phyloP scores from a whole-genome alignment of 192 early-diverging fungal species.

The Cladochytrium replicatum region DNA sequence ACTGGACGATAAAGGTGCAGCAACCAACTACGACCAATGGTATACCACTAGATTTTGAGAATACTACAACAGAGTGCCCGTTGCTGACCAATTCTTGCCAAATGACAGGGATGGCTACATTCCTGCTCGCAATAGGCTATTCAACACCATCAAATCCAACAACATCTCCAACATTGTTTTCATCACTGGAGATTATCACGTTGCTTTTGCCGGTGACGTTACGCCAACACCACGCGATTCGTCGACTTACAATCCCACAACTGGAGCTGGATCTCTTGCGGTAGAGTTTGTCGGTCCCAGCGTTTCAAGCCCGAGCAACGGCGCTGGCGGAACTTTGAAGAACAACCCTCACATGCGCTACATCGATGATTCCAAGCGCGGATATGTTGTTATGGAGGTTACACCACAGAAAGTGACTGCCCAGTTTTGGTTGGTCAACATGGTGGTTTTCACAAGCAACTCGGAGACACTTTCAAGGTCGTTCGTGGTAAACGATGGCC shows the following conservation, averaged over 20 bases:
- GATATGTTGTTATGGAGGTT: conserved; percentile 22
- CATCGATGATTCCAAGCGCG: conserved; percentile 13
- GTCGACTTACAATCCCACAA: conserved; percentile 11
- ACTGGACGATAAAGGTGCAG: conserved; percentile 5
- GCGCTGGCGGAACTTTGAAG: conserved; percentile 3
- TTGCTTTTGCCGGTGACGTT: conserved; percentile 20
- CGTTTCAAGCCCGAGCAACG: conserved; percentile 16
- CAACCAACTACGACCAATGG: conserved; percentile 21
- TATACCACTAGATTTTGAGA: too few species aligned
- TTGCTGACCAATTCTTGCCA: too few species aligned
- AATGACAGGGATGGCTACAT: conserved; percentile 33
- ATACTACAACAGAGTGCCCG: too few species aligned
- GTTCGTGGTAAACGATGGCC: too few species aligned
- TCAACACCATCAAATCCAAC: conserved; percentile 11
- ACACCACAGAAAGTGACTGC: conserved; percentile 11
- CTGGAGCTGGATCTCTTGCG: conserved; percentile 12
- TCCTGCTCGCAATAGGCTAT: conserved; percentile 12
- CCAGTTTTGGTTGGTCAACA: conserved; percentile 27
- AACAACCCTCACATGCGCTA: conserved; percentile 10
- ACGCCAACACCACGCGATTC: conserved; percentile 9
- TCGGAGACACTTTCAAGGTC: too few species aligned
- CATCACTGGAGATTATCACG: conserved; percentile 29
- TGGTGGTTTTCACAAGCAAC: too few species aligned
- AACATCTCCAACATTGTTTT: conserved; percentile 22
- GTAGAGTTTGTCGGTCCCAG: conserved; percentile 27